Conservation (phyloP, 2,329 filamentous ascomycete genomes). For the Aspergillus piperis region DNA sequence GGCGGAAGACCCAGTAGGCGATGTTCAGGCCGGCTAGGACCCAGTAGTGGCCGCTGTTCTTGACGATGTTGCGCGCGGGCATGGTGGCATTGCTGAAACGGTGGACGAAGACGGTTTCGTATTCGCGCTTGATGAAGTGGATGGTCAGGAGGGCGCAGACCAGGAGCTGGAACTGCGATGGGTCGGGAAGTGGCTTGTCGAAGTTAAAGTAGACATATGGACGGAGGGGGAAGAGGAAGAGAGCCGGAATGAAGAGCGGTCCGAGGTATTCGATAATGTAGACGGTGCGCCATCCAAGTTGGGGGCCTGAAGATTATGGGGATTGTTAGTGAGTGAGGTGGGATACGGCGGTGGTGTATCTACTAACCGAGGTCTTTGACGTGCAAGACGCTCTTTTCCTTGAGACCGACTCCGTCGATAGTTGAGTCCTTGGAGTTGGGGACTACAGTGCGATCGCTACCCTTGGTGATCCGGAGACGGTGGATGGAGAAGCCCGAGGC, state of each 20-base stretch:
- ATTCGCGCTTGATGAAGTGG: conserved; percentile 94
- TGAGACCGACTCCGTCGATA: conserved; percentile 58
- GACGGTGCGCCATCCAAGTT: conserved; percentile 90
- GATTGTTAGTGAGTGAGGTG: neutral
- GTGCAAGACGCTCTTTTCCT: conserved; percentile 65
- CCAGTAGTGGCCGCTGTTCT: conserved; percentile 97
- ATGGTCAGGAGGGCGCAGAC: conserved; percentile 71
- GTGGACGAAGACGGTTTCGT: conserved; percentile 92
- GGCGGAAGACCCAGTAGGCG: conserved; percentile 82
- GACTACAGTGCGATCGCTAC: conserved; percentile 60
- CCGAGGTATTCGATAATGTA: conserved; percentile 95
- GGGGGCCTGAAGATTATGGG: conserved; percentile 62
- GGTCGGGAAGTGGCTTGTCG: conserved; percentile 48
- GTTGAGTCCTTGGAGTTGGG: conserved; percentile 55
- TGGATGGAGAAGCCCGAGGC: conserved; percentile 58
- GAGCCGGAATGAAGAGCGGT: conserved; percentile 81
- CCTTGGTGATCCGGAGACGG: conserved; percentile 65
- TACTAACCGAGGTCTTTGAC: conserved; percentile 88
- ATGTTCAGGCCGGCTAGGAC: conserved; percentile 75
- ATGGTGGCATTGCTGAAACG: conserved; percentile 94
- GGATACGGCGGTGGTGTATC: neutral
- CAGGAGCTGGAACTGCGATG: conserved; percentile 70
- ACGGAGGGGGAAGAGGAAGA: conserved; percentile 69
- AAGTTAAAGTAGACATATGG: conserved; percentile 67
- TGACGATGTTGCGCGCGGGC: conserved; percentile 87